Percentiles rank a stretch among this genome's conserved stretches.
Conservation (phyloP, 108 stramenopile species). For the Ochromonas danica region DNA sequence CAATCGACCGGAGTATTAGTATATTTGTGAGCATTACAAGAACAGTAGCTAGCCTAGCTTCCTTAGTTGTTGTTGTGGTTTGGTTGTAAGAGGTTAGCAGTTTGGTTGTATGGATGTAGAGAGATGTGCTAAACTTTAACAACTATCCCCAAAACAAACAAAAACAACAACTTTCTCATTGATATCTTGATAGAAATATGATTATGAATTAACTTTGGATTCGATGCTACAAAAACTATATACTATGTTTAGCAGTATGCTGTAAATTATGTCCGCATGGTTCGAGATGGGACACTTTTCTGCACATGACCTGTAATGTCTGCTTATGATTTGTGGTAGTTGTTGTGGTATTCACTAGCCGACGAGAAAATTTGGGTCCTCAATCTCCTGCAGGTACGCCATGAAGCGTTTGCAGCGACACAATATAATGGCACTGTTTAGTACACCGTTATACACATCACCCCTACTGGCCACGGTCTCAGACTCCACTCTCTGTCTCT, state of each 20-base stretch:
- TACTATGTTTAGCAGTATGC: conserved; percentile 10
- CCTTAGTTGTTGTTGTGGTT: no score
- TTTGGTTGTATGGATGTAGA: no score
- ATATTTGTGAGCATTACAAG: no score
- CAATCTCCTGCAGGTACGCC: conserved; percentile 13
- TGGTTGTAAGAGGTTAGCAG: no score
- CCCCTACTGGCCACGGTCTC: conserved; percentile 12
- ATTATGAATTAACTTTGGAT: conserved; percentile 6
- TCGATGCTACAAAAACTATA: conserved; percentile 10
- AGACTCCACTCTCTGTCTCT: conserved; percentile 14
- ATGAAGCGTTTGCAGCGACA: conserved; percentile 14
- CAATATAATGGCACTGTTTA: conserved; percentile 17
- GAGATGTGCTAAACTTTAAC: no score
- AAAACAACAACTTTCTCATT: no score
- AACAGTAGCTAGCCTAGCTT: no score
- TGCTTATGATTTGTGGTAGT: conserved; percentile 16
- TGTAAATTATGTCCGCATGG: conserved; percentile 15
- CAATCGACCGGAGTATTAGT: no score
- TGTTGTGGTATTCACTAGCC: conserved; percentile 5
- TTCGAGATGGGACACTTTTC: conserved; percentile 9
- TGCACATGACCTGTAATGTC: conserved; percentile 15
- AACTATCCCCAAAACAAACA: no score
- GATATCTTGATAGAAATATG: conserved; percentile 17
- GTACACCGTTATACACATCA: conserved; percentile 15
- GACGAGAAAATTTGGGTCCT: conserved; percentile 9